Evolutionary conservation across 768 basidiomycete species (phyloP), one percentile per base, ranked within the genome.

Genomic region (Pulveroboletus sp.): DNA sequence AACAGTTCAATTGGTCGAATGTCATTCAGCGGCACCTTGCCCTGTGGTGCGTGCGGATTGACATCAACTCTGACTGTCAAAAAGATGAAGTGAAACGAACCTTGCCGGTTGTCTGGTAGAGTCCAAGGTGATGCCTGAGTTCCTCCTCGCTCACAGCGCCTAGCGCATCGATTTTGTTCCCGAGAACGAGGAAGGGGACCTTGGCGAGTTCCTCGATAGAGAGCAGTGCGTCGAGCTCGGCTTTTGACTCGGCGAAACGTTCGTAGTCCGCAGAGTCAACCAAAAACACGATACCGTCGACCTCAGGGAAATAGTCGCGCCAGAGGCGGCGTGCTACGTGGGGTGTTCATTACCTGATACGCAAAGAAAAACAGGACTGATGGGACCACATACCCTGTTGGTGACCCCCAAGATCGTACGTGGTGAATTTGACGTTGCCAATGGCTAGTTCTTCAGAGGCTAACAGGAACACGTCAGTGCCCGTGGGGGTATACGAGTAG

Each of bases 51-150:
- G 17, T 24, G 23, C 27, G 42, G 14, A 34, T 65, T 41, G 62
- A 30, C 32, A 37, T 26, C 43, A 36, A 14, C 17, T 13, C 19
- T 26, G 17, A 3, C 34, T 24, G 17, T 20, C 19, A 16, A 3
- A 53, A 9, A 20, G 6, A 14, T 35, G 34, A 3, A 34, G 37
- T 12, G 46, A 31, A 35, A 53, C 49, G 72, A 38, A 93, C 94
- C 86, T 99, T 98, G 68, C 96, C 96, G 20, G 96, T 99, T n/a
- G 96, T 99, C 73, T 97, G 93, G 73, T 94, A 96, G 42, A 99
- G 75, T 14, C 96, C 96, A 37, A 99, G 78, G 56, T 93, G 82
- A 63, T 97, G 92, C 65, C 96, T 86, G 56, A 99, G 75, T 69
- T 99, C 93, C 64, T 99, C 95, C 72, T 99, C 96, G 54, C 88